Evolutionary conservation across 495 filamentous ascomycete genomes (phyloP).

Genomic region (Mytilinidion resinicola): DNA sequence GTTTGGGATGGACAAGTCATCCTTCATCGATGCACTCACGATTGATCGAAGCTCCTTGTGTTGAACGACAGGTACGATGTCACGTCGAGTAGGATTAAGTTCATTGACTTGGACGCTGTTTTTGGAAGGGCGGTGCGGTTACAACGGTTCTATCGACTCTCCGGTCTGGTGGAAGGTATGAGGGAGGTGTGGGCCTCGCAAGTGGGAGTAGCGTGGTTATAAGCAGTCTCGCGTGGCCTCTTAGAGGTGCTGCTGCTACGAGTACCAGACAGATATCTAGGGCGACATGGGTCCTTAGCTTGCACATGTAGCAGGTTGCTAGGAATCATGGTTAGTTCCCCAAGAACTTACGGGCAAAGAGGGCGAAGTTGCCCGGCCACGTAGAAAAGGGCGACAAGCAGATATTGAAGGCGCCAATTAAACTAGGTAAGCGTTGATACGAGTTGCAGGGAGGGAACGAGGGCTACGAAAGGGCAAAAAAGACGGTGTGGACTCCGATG

Average conservation of each 20-base stretch:
- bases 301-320: not conserved
- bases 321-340: not conserved
- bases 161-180: not conserved
- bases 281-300: not conserved
- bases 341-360: not conserved
- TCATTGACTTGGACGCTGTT: too few species aligned
- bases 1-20: too few species aligned
- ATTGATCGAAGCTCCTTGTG: not conserved
- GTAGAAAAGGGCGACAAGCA: not conserved
- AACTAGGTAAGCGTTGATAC: not conserved
- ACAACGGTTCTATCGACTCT: not conserved
- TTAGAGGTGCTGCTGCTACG: not conserved
- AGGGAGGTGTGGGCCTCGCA: too few species aligned
- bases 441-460: not conserved
- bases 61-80: not conserved
- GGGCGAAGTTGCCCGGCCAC: not conserved
- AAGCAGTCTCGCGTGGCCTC: not conserved
- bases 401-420: constrained; percentile 2
- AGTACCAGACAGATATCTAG: not conserved
- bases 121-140: not conserved
- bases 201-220: not conserved
- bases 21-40: not conserved
- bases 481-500: not conserved
- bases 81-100: not conserved
- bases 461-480: not conserved